A percentile compares a stretch with the other conserved stretches of the same genome.
Conservation (phyloP, 441 rosid species). For the Adansonia gregorii region DNA sequence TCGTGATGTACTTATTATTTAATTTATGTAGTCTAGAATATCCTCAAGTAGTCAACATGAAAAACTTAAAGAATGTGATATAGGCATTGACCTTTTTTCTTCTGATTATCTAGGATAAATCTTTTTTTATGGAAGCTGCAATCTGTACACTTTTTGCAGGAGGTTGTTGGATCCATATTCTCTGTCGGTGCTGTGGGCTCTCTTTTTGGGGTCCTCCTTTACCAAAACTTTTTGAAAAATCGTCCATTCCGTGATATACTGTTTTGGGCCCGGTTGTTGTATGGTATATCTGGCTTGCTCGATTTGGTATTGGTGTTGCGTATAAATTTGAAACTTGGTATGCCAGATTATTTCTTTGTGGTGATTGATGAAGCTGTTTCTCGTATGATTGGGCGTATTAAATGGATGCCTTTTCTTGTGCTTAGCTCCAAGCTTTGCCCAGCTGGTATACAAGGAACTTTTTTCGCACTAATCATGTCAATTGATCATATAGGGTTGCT, state of each 20-base stretch:
- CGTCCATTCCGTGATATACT: conserved; percentile 58
- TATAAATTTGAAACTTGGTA: conserved; percentile 55
- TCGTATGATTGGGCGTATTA: conserved; percentile 58
- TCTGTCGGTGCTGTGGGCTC: conserved; percentile 71
- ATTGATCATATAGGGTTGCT: conserved; percentile 69
- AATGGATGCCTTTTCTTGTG: conserved; percentile 77
- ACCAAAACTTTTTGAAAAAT: conserved; percentile 58
- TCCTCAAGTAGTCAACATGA: neutral
- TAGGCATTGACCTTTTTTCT: neutral
- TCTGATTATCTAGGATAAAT: neutral
- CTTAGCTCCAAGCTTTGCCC: conserved; percentile 84
- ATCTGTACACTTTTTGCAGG: conserved; percentile 42
- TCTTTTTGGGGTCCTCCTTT: conserved; percentile 62
- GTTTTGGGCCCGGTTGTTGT: conserved; percentile 66
- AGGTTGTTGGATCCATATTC: conserved; percentile 63
- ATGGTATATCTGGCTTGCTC: conserved; percentile 63
- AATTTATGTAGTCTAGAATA: neutral
- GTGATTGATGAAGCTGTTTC: conserved; percentile 64
- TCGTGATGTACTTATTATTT: neutral
- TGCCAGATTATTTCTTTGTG: conserved; percentile 68
- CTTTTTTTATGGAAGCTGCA: conserved; percentile 11
- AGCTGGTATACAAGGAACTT: conserved; percentile 73
- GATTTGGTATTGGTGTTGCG: conserved; percentile 66
- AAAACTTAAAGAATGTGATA: conserved; percentile 6
- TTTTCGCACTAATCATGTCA: conserved; percentile 78